Conservation (phyloP, 2,329 filamentous ascomycete species). For the Diplodia sapinea region DNA sequence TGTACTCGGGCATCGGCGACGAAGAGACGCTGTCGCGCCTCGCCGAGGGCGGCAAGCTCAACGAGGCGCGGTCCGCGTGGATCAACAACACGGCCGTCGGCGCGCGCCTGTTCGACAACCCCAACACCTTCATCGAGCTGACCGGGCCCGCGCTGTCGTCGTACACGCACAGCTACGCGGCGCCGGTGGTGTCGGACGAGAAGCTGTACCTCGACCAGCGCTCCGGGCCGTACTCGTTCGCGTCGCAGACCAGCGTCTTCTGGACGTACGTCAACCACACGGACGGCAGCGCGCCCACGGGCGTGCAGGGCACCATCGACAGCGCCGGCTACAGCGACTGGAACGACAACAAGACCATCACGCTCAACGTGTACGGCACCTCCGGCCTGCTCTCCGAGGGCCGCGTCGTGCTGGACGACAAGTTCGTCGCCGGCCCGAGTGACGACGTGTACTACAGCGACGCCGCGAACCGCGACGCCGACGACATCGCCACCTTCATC, state of each 20-base stretch:
- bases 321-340: conserved; percentile 53
- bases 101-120: conserved; percentile 61
- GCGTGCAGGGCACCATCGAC: conserved; percentile 61
- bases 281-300: conserved; percentile 47
- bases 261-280: conserved; percentile 55
- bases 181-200: conserved; percentile 51
- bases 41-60: conserved; percentile 46
- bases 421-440: conserved; percentile 52
- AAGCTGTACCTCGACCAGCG: conserved; percentile 56
- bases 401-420: conserved; percentile 53
- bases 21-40: conserved; percentile 37
- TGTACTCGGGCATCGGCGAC: conserved; percentile 50
- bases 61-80: conserved; percentile 50
- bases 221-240: conserved; percentile 61
- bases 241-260: conserved; percentile 60
- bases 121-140: conserved; percentile 61
- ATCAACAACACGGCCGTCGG: conserved; percentile 59
- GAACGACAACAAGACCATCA: conserved; percentile 55
- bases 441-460: conserved; percentile 52
- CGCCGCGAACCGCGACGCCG: conserved; percentile 50
- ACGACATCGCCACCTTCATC: conserved; percentile 59
- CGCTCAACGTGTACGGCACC: conserved; percentile 63
- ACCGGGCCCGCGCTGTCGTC: conserved; percentile 52
- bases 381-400: conserved; percentile 60
- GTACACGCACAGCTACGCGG: conserved; percentile 55